Evolutionary conservation across 768 basidiomycete species (phyloP).

Genomic region (Mycena albidolilacea): DNA sequence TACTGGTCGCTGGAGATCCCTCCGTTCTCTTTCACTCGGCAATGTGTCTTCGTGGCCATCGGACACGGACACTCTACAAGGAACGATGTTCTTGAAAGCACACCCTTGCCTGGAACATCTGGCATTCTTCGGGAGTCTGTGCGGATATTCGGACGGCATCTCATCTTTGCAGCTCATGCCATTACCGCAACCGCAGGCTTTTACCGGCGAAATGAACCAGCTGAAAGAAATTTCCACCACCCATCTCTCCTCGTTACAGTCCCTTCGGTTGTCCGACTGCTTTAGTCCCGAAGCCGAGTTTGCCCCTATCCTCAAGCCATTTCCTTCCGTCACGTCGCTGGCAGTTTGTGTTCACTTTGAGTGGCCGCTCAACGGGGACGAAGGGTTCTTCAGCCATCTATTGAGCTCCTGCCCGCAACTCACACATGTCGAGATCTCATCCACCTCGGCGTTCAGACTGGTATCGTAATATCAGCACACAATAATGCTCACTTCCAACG

Average conservation of each 20-base stretch:
- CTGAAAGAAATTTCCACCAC: conserved; percentile 27
- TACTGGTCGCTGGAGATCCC: conserved; percentile 35
- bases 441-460: conserved; percentile 35
- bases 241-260: conserved; percentile 29
- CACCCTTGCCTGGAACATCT: conserved; percentile 36
- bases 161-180: conserved; percentile 33
- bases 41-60: conserved; percentile 24
- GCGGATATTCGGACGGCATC: conserved; percentile 21
- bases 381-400: conserved; percentile 34
- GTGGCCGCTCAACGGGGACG: conserved; percentile 21
- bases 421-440: conserved; percentile 35
- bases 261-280: conserved; percentile 36
- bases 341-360: conserved; percentile 40
- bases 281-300: conserved; percentile 42
- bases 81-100: conserved; percentile 32
- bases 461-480: conserved; percentile 13
- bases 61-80: conserved; percentile 14
- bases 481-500: background rate
- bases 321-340: conserved; percentile 30
- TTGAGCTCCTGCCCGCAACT: conserved; percentile 34
- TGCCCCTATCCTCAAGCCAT: conserved; percentile 25
- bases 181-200: conserved; percentile 31
- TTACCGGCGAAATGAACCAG: conserved; percentile 39
- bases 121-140: conserved; percentile 28
- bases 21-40: conserved; percentile 37